These are phyloP conservation scores for Mortierella sp. DNA, from an alignment of 371 early-diverging fungal species.

Conservation along the genomic window DNA sequence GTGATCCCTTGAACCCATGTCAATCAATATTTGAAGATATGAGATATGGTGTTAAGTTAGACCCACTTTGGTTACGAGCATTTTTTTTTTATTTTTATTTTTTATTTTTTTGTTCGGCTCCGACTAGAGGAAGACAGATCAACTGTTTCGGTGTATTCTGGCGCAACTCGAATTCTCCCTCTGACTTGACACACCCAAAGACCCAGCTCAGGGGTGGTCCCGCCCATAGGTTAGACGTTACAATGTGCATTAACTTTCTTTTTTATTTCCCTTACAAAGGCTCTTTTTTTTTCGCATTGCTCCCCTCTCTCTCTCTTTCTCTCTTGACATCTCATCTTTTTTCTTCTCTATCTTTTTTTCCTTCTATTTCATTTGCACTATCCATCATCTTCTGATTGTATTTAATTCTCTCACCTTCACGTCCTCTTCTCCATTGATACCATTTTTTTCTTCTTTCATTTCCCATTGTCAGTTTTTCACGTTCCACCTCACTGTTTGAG, in stretches of 20 bases:
- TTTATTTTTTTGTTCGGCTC: too few relatives aligned
- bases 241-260: conserved; percentile 5
- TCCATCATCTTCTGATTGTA: neutral
- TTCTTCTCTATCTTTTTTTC: neutral
- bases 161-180: too few relatives aligned
- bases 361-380: neutral
- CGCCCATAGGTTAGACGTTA: neutral
- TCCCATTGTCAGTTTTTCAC: neutral
- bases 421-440: neutral
- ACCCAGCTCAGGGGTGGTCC: neutral
- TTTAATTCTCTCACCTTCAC: neutral
- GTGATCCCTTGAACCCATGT: too few relatives aligned
- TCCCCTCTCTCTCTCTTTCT: too few relatives aligned
- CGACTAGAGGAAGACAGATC: too few relatives aligned
- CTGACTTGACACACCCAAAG: too few relatives aligned
- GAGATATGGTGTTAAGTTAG: too few relatives aligned
- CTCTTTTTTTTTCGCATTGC: too few relatives aligned
- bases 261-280: neutral
- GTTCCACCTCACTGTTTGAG: neutral
- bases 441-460: neutral
- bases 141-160: too few relatives aligned
- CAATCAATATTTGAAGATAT: too few relatives aligned
- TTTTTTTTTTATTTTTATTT: too few relatives aligned
- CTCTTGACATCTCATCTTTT: neutral
- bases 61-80: too few relatives aligned